Evolutionary conservation across 202 grass and related monocot genomes (phyloP).

Genomic region (Alloteropsis angusta): DNA sequence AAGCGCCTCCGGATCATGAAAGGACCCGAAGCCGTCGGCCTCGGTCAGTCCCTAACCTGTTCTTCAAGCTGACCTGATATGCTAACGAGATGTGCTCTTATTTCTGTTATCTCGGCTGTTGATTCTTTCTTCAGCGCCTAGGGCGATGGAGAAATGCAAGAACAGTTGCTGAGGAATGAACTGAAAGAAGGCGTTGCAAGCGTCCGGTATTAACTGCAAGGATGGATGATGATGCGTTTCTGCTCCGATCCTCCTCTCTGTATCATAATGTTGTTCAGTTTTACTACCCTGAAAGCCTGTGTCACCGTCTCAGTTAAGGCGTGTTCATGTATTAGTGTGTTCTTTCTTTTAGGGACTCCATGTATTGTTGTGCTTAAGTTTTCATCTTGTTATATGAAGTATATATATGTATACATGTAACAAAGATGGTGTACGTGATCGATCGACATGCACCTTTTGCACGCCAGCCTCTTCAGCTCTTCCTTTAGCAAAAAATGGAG

Average conservation of each 20-base stretch:
- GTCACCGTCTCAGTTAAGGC: conserved; percentile 10
- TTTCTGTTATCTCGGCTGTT: no score
- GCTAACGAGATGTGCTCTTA: no score
- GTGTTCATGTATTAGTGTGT: not conserved
- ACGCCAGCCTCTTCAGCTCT: not conserved
- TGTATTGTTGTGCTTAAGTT: not conserved
- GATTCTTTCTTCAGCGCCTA: conserved; percentile 51
- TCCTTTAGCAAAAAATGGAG: not conserved
- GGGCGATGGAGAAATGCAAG: conserved; percentile 86
- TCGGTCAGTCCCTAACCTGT: no score
- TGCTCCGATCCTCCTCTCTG: conserved; percentile 4
- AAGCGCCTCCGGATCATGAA: conserved; percentile 83
- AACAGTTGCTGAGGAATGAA: no score
- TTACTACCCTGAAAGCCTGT: not conserved
- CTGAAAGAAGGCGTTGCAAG: not conserved
- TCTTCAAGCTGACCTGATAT: no score
- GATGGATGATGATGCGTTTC: not conserved
- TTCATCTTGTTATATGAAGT: conserved; percentile 14
- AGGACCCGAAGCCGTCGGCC: conserved; percentile 76
- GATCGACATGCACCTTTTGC: not conserved
- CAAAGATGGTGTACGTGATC: not conserved
- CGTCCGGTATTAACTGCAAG: not conserved
- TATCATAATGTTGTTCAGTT: conserved; percentile 9
- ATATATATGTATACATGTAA: conserved; percentile 13
- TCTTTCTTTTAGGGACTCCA: not conserved